A percentile compares a stretch with the other conserved stretches of the same genome.
These are phyloP conservation scores for Modicella reniformis DNA, from an alignment of 371 early-diverging fungal genomes.

Conservation along the genomic window DNA sequence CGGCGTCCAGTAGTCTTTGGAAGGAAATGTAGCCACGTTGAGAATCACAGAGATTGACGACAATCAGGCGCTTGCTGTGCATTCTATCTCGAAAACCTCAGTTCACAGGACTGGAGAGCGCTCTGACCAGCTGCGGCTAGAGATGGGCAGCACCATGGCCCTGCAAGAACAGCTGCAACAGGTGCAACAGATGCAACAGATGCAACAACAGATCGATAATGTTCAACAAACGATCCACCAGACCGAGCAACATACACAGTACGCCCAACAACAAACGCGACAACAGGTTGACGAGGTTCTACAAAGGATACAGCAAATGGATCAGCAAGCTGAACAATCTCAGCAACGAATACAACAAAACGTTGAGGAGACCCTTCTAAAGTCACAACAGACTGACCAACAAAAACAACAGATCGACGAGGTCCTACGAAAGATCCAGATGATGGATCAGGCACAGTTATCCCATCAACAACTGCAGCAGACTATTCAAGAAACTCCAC, in stretches of 20 bases:
- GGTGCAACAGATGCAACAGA: slow-evolving; percentile 16
- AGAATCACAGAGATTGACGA: neutral
- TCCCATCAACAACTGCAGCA: too few species aligned
- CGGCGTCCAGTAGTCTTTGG: neutral
- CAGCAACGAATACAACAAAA: too few species aligned
- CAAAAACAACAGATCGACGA: too few species aligned
- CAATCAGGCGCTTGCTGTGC: neutral
- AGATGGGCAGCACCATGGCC: neutral
- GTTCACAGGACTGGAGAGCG: neutral
- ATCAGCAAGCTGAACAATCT: neutral
- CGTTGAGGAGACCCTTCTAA: too few species aligned
- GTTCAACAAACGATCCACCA: neutral
- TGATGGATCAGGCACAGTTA: too few species aligned
- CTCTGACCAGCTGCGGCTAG: neutral
- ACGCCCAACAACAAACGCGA: neutral
- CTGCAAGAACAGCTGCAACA: slow-evolving; percentile 9
- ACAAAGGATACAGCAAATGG: neutral
- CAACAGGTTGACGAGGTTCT: neutral
- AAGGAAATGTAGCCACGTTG: neutral
- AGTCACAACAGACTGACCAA: too few species aligned
- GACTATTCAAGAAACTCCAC: neutral
- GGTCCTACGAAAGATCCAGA: too few species aligned
- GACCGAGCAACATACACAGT: neutral
- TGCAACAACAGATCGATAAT: neutral
- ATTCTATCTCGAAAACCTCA: neutral